Conservation (phyloP, 768 basidiomycete species). For the Galerina marginata region DNA sequence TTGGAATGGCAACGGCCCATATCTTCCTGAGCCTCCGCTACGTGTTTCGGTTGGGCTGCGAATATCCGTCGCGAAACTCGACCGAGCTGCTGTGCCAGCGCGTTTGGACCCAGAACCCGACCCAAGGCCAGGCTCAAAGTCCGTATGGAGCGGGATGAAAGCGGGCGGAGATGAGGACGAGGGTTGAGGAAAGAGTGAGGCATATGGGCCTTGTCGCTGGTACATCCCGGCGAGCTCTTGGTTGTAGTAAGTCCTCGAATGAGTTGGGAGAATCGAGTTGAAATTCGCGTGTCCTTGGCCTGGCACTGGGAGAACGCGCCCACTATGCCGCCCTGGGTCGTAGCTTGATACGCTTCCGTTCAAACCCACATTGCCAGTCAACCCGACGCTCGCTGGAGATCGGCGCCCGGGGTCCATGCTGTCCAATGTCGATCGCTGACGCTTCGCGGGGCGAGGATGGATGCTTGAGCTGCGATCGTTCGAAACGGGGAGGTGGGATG, state of each 20-base stretch:
- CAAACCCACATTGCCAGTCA: constrained; percentile 1
- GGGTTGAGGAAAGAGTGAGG: constrained; percentile 6
- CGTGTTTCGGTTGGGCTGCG: too few species aligned
- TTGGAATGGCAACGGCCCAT: too few species aligned
- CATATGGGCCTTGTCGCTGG: constrained; percentile 13
- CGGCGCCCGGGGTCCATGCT: constrained; percentile 16
- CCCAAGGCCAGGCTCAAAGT: background rate
- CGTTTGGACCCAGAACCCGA: background rate
- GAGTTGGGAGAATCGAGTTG: background rate
- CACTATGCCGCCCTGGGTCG: background rate
- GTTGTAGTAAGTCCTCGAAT: background rate
- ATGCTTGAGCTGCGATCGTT: constrained; percentile 26
- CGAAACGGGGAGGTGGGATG: constrained; percentile 23
- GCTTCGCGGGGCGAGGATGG: constrained; percentile 21
- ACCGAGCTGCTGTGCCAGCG: background rate
- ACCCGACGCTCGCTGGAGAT: constrained; percentile 12
- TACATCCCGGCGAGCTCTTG: background rate
- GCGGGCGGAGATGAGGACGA: constrained; percentile 14
- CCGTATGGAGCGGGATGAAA: constrained; percentile 17
- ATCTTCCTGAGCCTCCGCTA: too few species aligned
- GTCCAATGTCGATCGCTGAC: constrained; percentile 6
- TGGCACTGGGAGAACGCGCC: background rate
- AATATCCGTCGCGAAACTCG: too few species aligned
- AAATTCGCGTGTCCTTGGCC: too few species aligned
- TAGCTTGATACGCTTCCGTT: background rate